Conservation (phyloP, 2,329 filamentous ascomycete species). For the Onygenales sp. region DNA sequence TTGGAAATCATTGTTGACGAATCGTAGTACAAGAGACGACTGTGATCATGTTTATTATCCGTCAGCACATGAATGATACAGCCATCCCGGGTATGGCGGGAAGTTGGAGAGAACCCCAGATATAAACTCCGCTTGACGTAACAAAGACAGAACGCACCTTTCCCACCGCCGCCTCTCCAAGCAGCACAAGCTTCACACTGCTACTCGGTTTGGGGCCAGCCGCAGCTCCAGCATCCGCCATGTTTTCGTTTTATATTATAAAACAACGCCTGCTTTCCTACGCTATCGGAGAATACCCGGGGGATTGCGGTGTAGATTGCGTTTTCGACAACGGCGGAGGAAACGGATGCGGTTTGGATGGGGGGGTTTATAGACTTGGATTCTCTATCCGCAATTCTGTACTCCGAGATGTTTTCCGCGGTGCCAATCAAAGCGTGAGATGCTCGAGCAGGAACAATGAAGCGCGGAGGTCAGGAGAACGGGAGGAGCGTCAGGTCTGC, state of each 20-base stretch:
- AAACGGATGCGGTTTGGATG: not conserved
- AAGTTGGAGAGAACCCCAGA: not conserved
- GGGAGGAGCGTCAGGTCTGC: no score
- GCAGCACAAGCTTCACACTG: slow-evolving; percentile 97
- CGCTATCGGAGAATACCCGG: not conserved
- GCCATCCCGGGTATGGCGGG: not conserved
- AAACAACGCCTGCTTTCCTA: no score
- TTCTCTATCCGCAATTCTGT: no score
- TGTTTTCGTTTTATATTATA: slow-evolving; percentile 23
- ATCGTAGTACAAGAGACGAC: slow-evolving; percentile 95
- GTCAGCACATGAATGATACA: slow-evolving; percentile 5
- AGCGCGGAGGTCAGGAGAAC: no score
- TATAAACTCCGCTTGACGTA: not conserved
- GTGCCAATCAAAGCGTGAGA: no score
- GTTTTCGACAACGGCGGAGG: not conserved
- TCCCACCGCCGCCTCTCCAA: slow-evolving; percentile 95
- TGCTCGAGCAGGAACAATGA: no score
- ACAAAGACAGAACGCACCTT: slow-evolving; percentile 56
- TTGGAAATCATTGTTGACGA: slow-evolving; percentile 99
- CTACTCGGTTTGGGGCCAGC: slow-evolving; percentile 84
- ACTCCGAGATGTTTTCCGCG: no score
- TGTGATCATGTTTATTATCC: slow-evolving; percentile 28
- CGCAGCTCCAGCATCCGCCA: slow-evolving; percentile 62
- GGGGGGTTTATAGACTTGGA: no score
- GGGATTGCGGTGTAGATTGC: not conserved